Evolutionary conservation across 208 protist genomes (phyloP), one percentile per base, ranked within the genome.

Genomic region (Zelonia costaricensis): DNA sequence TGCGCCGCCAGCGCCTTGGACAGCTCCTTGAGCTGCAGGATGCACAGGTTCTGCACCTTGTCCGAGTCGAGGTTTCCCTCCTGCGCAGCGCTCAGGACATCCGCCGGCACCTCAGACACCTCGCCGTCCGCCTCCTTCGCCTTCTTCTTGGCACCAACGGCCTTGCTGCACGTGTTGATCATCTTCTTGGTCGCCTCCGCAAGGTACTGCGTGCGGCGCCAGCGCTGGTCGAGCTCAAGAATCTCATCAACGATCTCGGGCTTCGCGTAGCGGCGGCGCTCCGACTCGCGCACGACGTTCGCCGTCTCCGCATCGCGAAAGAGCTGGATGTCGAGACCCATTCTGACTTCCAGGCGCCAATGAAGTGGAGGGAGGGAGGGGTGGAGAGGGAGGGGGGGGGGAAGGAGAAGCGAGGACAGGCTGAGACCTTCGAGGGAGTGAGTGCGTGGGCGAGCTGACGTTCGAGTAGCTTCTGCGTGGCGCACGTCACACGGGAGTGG

Each of bases 281-380:
- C 88, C 47, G 96, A 98, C 82, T 99, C 94, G 38, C 93, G 88
- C 45, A 99, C 81, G 5, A 98, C 48, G 35, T 98, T 86, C 22
- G 95, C 95, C 30, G 96, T 92, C 35, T 92, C 95, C 23, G 98
- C 85, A 31, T 96, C 87, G 38, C 98, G 94, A 59, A 99, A 98
- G 9, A 98, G 69, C 36, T 92, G 76, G 67, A 99, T 98, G 78
- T 99, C 98, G 35, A 99, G 87, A 60, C 96, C 88, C 88, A 94
- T 97, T 57, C 47, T 23, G 10, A 36, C n/a, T n/a, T n/a, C n/a
- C n/a, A n/a, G n/a, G n/a, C n/a, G n/a, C n/a, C n/a, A n/a, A n/a
- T n/a, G n/a, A n/a, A n/a, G n/a, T n/a, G n/a, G 3, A 4, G 35
- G 31, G 18, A 58, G 31, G 16, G 36, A 28, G 18, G 16, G 44